Evolutionary conservation across 352 stramenopile genomes (phyloP).

Genomic region (Blastocystis sp.): DNA sequence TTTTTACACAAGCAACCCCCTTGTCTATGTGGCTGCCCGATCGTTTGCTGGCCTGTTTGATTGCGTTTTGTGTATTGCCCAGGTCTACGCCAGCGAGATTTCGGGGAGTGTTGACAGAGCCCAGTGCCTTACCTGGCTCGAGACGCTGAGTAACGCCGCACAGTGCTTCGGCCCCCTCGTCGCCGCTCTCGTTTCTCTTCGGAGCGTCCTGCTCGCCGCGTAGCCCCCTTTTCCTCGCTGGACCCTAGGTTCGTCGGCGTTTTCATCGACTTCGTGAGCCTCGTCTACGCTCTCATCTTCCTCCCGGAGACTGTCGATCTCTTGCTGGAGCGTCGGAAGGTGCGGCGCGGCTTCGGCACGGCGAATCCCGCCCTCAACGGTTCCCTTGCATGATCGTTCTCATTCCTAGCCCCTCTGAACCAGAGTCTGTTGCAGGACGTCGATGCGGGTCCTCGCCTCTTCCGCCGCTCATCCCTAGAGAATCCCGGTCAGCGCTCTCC

Average conservation of each 20-base stretch:
- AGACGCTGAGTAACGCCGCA: not conserved
- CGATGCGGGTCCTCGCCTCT: too few relatives aligned
- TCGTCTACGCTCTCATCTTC: slow-evolving; percentile 45
- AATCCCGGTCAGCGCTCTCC: too few relatives aligned
- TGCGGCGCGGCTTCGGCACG: not conserved
- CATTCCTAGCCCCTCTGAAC: slow-evolving; percentile 20
- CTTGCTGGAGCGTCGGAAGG: not conserved
- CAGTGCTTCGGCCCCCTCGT: slow-evolving; percentile 25
- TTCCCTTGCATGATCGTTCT: not conserved
- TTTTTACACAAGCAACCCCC: not conserved
- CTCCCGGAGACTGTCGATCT: slow-evolving; percentile 8
- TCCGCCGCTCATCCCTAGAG: too few relatives aligned
- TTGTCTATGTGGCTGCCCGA: slow-evolving; percentile 8
- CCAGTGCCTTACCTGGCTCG: not conserved
- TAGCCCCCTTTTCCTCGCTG: not conserved
- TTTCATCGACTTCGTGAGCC: not conserved
- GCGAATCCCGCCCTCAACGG: not conserved
- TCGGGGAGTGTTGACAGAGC: not conserved
- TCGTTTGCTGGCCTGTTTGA: slow-evolving; percentile 37
- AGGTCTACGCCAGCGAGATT: slow-evolving; percentile 27
- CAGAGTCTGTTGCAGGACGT: not conserved
- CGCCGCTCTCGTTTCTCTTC: not conserved
- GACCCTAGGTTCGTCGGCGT: slow-evolving; percentile 11
- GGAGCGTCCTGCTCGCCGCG: slow-evolving; percentile 3
- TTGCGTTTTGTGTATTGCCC: not conserved